Evolutionary conservation across 2,329 filamentous ascomycete genomes (phyloP).

Genomic region (Neopestalotiopsis sp.): DNA sequence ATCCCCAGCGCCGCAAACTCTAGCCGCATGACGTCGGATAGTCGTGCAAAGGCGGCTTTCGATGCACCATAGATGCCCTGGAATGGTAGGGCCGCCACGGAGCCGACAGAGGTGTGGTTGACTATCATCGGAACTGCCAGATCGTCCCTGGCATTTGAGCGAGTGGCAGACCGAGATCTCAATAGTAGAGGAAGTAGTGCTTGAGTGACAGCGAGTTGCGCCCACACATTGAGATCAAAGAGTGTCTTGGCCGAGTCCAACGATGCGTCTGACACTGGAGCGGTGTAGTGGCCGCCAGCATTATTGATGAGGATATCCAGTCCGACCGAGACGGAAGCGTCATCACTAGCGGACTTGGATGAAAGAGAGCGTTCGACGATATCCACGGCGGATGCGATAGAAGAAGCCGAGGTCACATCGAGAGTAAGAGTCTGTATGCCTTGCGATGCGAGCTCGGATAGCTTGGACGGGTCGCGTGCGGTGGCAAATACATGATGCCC

Average conservation of each 20-base stretch:
- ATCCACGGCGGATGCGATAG: conserved; percentile 8
- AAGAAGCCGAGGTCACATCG: conserved; percentile 12
- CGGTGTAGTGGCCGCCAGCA: conserved; percentile 9
- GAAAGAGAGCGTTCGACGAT: neutral
- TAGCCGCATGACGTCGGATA: conserved; percentile 37
- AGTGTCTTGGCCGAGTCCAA: neutral
- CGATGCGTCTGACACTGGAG: conserved; percentile 11
- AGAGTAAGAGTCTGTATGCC: conserved; percentile 14
- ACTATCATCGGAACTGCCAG: conserved; percentile 25
- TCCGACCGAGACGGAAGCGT: neutral
- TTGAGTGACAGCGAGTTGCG: conserved; percentile 10
- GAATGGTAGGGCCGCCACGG: conserved; percentile 16
- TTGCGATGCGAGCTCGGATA: conserved; percentile 8
- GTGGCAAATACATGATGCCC: conserved; percentile 22
- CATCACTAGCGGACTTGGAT: neutral
- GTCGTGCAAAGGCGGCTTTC: conserved; percentile 35
- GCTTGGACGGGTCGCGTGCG: conserved; percentile 16
- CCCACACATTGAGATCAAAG: conserved; percentile 18
- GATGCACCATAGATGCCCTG: conserved; percentile 28
- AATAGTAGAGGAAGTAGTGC: conserved; percentile 12
- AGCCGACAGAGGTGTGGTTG: conserved; percentile 32
- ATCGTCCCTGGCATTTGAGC: neutral
- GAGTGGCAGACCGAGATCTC: neutral
- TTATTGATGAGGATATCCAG: conserved; percentile 19
- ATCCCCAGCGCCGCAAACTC: conserved; percentile 38